These are phyloP conservation scores for Yarrowia osloensis DNA, from an alignment of 805 yeast genomes.

Conservation along the genomic window DNA sequence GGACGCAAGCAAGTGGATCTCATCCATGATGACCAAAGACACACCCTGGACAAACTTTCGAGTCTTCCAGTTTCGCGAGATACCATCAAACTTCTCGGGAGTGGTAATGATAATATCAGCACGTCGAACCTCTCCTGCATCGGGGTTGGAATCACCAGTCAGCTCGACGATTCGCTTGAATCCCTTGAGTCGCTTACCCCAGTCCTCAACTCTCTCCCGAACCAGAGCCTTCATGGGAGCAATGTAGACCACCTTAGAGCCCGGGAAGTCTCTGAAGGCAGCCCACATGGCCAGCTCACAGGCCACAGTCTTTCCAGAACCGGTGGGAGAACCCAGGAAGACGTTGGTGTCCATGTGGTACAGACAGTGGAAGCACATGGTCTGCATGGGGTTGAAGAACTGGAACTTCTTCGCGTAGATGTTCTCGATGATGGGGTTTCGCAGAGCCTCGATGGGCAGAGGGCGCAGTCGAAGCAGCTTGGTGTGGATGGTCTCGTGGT, in stretches of 20 bases:
- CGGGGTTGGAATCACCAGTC: slow-evolving; percentile 82
- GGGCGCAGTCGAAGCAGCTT: slow-evolving; percentile 80
- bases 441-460: slow-evolving; percentile 77
- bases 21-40: slow-evolving; percentile 80
- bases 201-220: slow-evolving; percentile 79
- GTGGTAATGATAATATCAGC: slow-evolving; percentile 81
- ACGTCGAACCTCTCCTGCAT: slow-evolving; percentile 60
- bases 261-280: slow-evolving; percentile 81
- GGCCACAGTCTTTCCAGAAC: slow-evolving; percentile 96
- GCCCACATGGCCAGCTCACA: slow-evolving; percentile 98
- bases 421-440: slow-evolving; percentile 62
- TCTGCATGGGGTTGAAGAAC: slow-evolving; percentile 97
- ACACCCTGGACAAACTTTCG: slow-evolving; percentile 73
- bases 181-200: slow-evolving; percentile 51
- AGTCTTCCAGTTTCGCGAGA: slow-evolving; percentile 82
- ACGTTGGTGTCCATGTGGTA: slow-evolving; percentile 78
- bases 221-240: slow-evolving; percentile 91
- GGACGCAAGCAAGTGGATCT: slow-evolving; percentile 78
- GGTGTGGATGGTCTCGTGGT: slow-evolving; percentile 82
- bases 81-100: slow-evolving; percentile 86
- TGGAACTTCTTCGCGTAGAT: slow-evolving; percentile 70
- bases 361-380: slow-evolving; percentile 89
- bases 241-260: slow-evolving; percentile 77
- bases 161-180: slow-evolving; percentile 62
- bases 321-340: slow-evolving; percentile 97